Evolutionary conservation across 2,329 filamentous ascomycete species (phyloP).

Genomic region (Emmonsiellopsis sp.): DNA sequence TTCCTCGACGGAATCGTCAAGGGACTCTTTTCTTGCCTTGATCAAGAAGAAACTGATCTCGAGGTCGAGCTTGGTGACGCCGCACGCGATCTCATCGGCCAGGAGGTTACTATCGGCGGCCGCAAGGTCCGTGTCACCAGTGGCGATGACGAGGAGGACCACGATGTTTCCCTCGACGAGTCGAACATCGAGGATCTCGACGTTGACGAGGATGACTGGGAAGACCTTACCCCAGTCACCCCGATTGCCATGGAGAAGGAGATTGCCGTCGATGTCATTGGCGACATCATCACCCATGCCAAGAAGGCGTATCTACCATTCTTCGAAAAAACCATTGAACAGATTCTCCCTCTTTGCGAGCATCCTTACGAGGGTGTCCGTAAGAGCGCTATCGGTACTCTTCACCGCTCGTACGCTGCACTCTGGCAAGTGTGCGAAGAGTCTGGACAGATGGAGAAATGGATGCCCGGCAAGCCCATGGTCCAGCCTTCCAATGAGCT

Average conservation of each 20-base stretch:
- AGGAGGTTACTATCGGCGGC: conserved; percentile 68
- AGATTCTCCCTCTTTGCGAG: conserved; percentile 69
- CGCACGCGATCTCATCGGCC: conserved; percentile 63
- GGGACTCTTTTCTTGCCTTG: conserved; percentile 68
- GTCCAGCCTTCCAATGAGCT: conserved; percentile 70
- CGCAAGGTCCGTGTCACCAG: conserved; percentile 77
- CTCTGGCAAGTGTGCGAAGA: conserved; percentile 84
- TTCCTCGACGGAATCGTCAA: conserved; percentile 40
- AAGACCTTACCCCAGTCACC: conserved; percentile 74
- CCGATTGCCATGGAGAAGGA: conserved; percentile 93
- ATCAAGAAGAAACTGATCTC: conserved; percentile 78
- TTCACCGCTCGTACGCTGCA: conserved; percentile 89
- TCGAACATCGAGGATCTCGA: conserved; percentile 55
- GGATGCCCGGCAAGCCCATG: conserved; percentile 78
- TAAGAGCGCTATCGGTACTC: conserved; percentile 80
- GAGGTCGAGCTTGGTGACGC: conserved; percentile 68
- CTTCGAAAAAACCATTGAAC: conserved; percentile 79
- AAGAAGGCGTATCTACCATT: conserved; percentile 73
- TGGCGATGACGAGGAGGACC: conserved; percentile 48
- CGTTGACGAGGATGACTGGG: conserved; percentile 72
- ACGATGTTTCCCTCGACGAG: conserved; percentile 24
- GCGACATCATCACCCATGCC: conserved; percentile 82
- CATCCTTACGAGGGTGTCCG: conserved; percentile 90
- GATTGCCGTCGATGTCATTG: conserved; percentile 89
- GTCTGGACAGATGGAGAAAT: conserved; percentile 66